These are phyloP conservation scores for Talaromyces nanjingensis DNA, from an alignment of 495 filamentous ascomycete species.

Conservation along the genomic window DNA sequence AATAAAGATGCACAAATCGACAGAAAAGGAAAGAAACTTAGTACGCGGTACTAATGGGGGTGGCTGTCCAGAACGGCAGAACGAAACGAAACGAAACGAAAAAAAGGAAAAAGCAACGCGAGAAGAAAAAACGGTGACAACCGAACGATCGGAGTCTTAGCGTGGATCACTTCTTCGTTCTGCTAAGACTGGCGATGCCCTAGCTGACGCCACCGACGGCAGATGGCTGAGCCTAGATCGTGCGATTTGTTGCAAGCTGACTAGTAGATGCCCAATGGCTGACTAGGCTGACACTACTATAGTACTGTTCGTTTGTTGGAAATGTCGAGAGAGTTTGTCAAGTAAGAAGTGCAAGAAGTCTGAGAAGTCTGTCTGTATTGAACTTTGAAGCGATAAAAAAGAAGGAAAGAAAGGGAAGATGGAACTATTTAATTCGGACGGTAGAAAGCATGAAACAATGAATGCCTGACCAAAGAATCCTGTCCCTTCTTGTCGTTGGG, in stretches of 20 bases:
- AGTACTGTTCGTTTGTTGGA: not conserved
- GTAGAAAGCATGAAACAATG: not conserved
- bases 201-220: constrained; percentile 4
- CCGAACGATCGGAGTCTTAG: constrained; percentile 1
- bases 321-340: not conserved
- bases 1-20: constrained; percentile 6
- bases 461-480: not conserved
- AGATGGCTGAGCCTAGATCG: constrained; percentile 5
- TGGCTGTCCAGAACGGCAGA: not conserved
- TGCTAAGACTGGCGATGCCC: not conserved
- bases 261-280: not conserved
- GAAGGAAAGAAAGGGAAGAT: not conserved
- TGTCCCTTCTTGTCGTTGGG: not conserved
- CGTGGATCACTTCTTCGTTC: not conserved
- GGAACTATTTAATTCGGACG: not conserved
- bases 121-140: constrained; percentile 1
- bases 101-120: constrained; percentile 1
- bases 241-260: not conserved
- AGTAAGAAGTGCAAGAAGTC: no score
- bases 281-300: not conserved
- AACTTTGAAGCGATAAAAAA: not conserved
- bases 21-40: constrained; percentile 10
- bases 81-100: not conserved
- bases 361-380: not conserved
- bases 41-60: not conserved